Base-by-base conservation (phyloP, 768 basidiomycete genomes). In the Leccinellum albellum region DNA sequence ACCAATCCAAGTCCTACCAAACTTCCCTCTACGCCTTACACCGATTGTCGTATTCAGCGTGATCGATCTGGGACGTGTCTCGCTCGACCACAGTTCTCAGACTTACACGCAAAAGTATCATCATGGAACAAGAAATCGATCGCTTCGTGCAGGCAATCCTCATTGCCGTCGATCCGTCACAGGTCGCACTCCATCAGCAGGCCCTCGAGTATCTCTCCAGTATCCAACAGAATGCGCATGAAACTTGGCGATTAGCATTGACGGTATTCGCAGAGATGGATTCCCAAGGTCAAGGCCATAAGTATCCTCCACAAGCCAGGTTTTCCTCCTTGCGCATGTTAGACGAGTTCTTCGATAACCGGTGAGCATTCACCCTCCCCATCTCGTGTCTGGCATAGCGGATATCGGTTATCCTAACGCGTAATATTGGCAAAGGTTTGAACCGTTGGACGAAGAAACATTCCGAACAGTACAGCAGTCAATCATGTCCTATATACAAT, bases 141-240 rank as follows among this genome's bases (percentile, higher is more conserved):
- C 87, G 84, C 70, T 78, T 90, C 61, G 84, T 89, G 17, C 88
- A 87, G 74, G 94, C 94, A 49, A 93, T 95, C 73, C 76, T 82
- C 68, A 88, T 96, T 75, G 94, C 94, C 51, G 89, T 89, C 58
- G 88, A 94, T 76, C 88, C 87, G 53, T 75, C 78, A 14, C 88
- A 86, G 71, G 77, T 76, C 54, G 70, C 81, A 26, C 74, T 96
- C 32, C 91, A 94, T 73, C 88, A 86, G 57, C 88, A 95, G 71
- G 95, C 95, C 32, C 78, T 97, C 63, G 84, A 87, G 55, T 98
- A 89, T 71, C 78, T 98, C 31, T 80, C 83, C 28, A 82, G 79
- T 55, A 79, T 97, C 60, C 88, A 91, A 65, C 84, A 86, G 70
- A 89, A 89, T 70, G 79, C 87, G 14, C 77, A 79, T 59, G 81